Percentiles rank a stretch among this genome's conserved stretches.
Evolutionary conservation across 352 stramenopile species (phyloP).

Genomic region (Phytopythium ostracodes): DNA sequence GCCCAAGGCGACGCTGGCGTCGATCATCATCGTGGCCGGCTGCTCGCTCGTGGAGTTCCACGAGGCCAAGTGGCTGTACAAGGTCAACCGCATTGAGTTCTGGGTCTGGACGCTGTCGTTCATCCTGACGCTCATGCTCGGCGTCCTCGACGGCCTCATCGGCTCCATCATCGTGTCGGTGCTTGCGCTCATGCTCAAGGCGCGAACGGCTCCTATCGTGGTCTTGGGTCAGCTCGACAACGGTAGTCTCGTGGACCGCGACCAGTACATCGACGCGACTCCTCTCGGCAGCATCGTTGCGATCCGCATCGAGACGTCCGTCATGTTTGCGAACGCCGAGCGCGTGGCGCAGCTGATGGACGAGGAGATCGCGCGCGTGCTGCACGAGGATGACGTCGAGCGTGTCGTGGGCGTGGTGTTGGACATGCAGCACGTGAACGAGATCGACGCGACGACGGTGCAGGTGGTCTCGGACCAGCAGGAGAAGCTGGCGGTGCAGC

Average conservation of each 20-base stretch:
- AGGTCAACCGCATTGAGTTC: slow-evolving; percentile 50
- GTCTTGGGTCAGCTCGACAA: slow-evolving; percentile 39
- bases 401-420: slow-evolving; percentile 34
- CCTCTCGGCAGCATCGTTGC: slow-evolving; percentile 29
- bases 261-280: slow-evolving; percentile 19
- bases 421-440: slow-evolving; percentile 43
- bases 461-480: slow-evolving; percentile 53
- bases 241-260: slow-evolving; percentile 28
- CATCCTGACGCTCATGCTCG: slow-evolving; percentile 40
- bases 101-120: slow-evolving; percentile 49
- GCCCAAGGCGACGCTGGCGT: slow-evolving; percentile 62
- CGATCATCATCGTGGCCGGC: slow-evolving; percentile 89
- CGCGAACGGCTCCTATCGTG: slow-evolving; percentile 28
- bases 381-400: slow-evolving; percentile 16
- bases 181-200: slow-evolving; percentile 56
- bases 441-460: slow-evolving; percentile 58
- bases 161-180: slow-evolving; percentile 52
- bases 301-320: slow-evolving; percentile 42
- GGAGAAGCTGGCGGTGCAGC: slow-evolving; percentile 42
- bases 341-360: slow-evolving; percentile 32
- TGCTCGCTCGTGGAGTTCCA: slow-evolving; percentile 85
- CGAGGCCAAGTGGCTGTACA: slow-evolving; percentile 83
- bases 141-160: slow-evolving; percentile 44
- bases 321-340: slow-evolving; percentile 66
- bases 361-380: slow-evolving; percentile 26